phyloP scores from a whole-genome alignment of 2,329 filamentous ascomycete species.

The Fusarium incarnatum region DNA sequence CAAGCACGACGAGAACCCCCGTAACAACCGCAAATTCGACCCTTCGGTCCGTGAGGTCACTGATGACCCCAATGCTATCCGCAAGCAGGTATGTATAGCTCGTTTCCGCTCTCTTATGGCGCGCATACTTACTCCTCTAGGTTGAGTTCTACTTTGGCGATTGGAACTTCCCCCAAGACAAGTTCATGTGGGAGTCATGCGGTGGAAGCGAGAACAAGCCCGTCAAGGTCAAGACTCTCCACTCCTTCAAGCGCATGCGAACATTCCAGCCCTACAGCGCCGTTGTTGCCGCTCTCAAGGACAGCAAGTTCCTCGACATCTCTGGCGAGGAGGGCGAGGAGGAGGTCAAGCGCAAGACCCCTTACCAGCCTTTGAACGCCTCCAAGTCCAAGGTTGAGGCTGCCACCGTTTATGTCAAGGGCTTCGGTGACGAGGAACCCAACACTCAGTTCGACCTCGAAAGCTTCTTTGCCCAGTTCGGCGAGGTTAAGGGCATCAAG shows the following conservation, averaged over 20 bases:
- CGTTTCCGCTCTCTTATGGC: not conserved
- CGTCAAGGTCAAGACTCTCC: slow-evolving; percentile 80
- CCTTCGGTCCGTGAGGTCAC: slow-evolving; percentile 75
- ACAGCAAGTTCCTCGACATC: slow-evolving; percentile 79
- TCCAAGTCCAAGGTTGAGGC: slow-evolving; percentile 74
- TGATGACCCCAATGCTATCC: slow-evolving; percentile 82
- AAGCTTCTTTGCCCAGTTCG: slow-evolving; percentile 86
- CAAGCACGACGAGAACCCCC: slow-evolving; percentile 54
- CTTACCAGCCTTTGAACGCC: slow-evolving; percentile 70
- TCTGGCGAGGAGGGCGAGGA: slow-evolving; percentile 79
- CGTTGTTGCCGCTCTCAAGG: slow-evolving; percentile 84
- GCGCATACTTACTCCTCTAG: slow-evolving; percentile 56
- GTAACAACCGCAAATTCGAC: slow-evolving; percentile 77
- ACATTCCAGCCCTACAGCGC: slow-evolving; percentile 90
- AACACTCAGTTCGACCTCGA: slow-evolving; percentile 94
- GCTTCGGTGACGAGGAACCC: slow-evolving; percentile 86
- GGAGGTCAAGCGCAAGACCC: slow-evolving; percentile 79
- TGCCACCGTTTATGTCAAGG: slow-evolving; percentile 90
- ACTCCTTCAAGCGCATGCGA: slow-evolving; percentile 94
- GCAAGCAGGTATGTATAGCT: slow-evolving; percentile 73
- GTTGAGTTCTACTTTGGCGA: slow-evolving; percentile 98
- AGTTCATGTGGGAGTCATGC: slow-evolving; percentile 83
- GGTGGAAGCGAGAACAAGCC: slow-evolving; percentile 85
- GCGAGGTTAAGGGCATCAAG: slow-evolving; percentile 83
- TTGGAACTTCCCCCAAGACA: slow-evolving; percentile 88